These are phyloP conservation scores for Neophaeococcomyces mojaviensis DNA, from an alignment of 2,329 filamentous ascomycete species.

Conservation along the genomic window DNA sequence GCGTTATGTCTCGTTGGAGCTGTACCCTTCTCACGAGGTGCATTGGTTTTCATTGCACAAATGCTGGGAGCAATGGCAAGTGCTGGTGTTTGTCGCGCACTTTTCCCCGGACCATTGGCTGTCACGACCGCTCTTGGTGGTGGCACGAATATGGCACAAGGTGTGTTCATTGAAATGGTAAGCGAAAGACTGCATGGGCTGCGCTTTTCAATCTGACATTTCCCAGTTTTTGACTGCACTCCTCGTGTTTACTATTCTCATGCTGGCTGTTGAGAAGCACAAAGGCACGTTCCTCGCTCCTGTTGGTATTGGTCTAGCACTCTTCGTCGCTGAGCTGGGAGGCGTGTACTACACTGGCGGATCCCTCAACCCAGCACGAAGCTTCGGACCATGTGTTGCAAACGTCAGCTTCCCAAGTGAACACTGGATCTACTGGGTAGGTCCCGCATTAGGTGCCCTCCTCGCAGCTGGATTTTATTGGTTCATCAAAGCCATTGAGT, in stretches of 20 bases:
- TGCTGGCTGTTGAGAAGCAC: constrained; percentile 68
- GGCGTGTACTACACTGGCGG: constrained; percentile 45
- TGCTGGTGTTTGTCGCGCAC: constrained; percentile 48
- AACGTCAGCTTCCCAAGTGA: constrained; percentile 34
- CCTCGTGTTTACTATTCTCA: constrained; percentile 58
- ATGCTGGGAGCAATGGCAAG: constrained; percentile 53
- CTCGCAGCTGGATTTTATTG: constrained; percentile 44
- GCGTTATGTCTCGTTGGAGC: constrained; percentile 54
- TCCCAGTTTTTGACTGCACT: constrained; percentile 51
- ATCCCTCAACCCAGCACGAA: constrained; percentile 42
- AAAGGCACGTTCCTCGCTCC: constrained; percentile 64
- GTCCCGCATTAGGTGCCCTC: constrained; percentile 38
- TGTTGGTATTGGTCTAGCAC: constrained; percentile 61
- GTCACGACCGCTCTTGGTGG: constrained; percentile 51
- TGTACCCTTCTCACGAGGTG: constrained; percentile 45
- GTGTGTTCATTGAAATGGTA: constrained; percentile 57
- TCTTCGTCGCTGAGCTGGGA: constrained; percentile 55
- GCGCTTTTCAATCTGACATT: no score
- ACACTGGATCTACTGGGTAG: constrained; percentile 46
- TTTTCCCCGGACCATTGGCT: constrained; percentile 51
- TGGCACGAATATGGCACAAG: constrained; percentile 47
- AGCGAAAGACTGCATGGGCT: neutral
- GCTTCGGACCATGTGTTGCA: constrained; percentile 42
- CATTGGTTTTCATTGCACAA: constrained; percentile 50
- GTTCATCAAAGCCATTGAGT: constrained; percentile 39